Conservation (phyloP, 768 basidiomycete genomes). For the Suillus plorans region DNA sequence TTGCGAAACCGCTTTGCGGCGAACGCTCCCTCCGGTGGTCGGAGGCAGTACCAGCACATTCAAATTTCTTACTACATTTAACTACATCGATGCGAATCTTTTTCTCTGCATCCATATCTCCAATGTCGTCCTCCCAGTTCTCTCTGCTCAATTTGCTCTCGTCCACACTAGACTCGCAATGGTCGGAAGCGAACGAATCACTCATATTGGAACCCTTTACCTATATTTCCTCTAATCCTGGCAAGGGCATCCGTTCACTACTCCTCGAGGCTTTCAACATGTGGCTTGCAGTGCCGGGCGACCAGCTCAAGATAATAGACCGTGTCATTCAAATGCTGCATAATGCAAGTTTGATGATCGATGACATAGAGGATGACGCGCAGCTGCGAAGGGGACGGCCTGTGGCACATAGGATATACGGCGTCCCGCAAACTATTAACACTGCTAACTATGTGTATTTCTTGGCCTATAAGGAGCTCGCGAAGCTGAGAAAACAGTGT, state of each 20-base stretch:
- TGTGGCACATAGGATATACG: conserved; percentile 93
- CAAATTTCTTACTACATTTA: neutral
- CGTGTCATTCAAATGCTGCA: conserved; percentile 92
- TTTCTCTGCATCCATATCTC: neutral
- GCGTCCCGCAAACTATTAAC: conserved; percentile 95
- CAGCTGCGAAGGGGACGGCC: conserved; percentile 85
- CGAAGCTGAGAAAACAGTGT: conserved; percentile 16
- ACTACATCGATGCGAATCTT: neutral
- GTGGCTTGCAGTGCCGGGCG: conserved; percentile 82
- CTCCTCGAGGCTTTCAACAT: conserved; percentile 91
- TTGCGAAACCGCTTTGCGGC: neutral
- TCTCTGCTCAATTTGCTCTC: neutral
- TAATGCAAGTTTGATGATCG: conserved; percentile 90
- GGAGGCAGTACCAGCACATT: neutral
- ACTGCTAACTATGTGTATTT: conserved; percentile 97
- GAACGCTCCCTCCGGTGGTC: neutral
- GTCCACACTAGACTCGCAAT: conserved; percentile 2
- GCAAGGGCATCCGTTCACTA: conserved; percentile 87
- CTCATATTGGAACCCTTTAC: conserved; percentile 81
- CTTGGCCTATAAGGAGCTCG: conserved; percentile 82
- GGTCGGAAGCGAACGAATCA: conserved; percentile 36
- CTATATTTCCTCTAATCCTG: conserved; percentile 80
- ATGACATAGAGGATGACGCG: conserved; percentile 92
- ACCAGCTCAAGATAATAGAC: conserved; percentile 70
- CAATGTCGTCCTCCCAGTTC: neutral